A percentile compares a stretch with the other conserved stretches of the same genome.
Conservation (phyloP, 148 eudicot species). For the Rhododendron kiyosumense region DNA sequence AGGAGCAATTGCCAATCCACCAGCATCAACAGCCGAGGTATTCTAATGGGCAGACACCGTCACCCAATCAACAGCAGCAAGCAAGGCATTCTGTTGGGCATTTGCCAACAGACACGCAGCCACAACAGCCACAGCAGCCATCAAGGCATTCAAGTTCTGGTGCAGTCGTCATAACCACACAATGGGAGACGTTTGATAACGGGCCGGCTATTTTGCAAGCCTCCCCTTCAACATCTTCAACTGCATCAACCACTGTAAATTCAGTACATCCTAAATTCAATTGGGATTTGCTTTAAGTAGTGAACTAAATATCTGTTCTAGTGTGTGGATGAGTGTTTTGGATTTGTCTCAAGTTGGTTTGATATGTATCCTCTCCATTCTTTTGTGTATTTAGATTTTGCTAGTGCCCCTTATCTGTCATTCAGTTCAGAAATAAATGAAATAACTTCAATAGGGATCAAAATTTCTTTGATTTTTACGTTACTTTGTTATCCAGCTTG, state of each 20-base stretch:
- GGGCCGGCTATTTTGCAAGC: conserved; percentile 27
- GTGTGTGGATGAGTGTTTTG: conserved; percentile 47
- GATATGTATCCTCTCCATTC: conserved; percentile 52
- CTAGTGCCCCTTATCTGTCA: conserved; percentile 30
- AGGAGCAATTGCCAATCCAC: conserved; percentile 25
- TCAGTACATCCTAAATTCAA: conserved; percentile 46
- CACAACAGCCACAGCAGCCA: conserved; percentile 22
- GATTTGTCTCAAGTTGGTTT: conserved; percentile 43
- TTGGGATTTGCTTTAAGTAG: conserved; percentile 79
- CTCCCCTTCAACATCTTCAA: conserved; percentile 30
- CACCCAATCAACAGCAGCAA: conserved; percentile 40
- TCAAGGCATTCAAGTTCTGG: conserved; percentile 47
- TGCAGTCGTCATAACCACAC: conserved; percentile 77
- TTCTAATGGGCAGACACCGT: conserved; percentile 35
- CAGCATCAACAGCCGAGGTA: conserved; percentile 17
- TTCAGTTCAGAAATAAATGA: conserved; percentile 46
- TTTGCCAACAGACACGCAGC: conserved; percentile 25
- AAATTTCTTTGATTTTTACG: conserved; percentile 12
- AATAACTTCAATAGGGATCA: conserved; percentile 13
- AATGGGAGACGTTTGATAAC: conserved; percentile 91
- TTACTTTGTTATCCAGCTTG: neutral
- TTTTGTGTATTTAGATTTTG: conserved; percentile 73
- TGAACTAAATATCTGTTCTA: conserved; percentile 21
- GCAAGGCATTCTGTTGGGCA: conserved; percentile 43
- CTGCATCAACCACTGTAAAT: conserved; percentile 25